Base-by-base conservation (phyloP, 2,329 filamentous ascomycete species). In the Ascocoryne sarcoides region DNA sequence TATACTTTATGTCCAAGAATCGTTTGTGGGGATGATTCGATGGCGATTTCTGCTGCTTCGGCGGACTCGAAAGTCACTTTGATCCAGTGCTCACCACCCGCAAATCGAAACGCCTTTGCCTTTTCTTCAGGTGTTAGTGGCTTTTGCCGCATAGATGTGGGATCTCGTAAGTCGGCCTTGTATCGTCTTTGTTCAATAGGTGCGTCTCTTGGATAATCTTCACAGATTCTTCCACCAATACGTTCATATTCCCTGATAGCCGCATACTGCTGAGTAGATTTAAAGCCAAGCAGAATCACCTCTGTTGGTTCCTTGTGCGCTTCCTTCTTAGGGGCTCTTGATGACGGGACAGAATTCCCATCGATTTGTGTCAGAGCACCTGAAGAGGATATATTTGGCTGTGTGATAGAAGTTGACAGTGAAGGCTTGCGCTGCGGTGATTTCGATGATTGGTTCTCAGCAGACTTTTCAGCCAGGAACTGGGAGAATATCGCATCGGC, bases 181-280 rank as follows among this genome's bases (percentile, higher is more conserved):
- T 83, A 90, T 43, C 82, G 73, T 42, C 73, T 70, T 56, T 76
- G 75, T 47, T 79, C 73, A 41, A 77, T 70, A 2, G 85, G 84
- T n/a, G 90, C 82, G 48, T 84, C 80, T 47, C 90, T 80, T 7
- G 88, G 79, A 62, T 96, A 96, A 64, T 95, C 89, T 65, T 96
- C 90, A 62, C 89, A 89, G 59, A 95, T 86, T 47, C 77, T 67
- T 18, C 89, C 89, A 5, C 85, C 90, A 31, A 94, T 79, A 45
- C 81, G 76, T 66, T 95, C 90, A 65, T 84, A 96, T 64, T 86
- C 85, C 51, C 84, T 79, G 53, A 96, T 81, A 23, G 88, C 88
- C 19, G 89, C 87, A 73, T 92, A 95, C 68, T 87, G 71, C 63
- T 80, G 66, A 61, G 76, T 61, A 1, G 68, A 60, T 12, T 71